A percentile compares a stretch with the other conserved stretches of the same genome.
phyloP scores from a whole-genome alignment of 331 rosid genomes.

The Acacia concinna region DNA sequence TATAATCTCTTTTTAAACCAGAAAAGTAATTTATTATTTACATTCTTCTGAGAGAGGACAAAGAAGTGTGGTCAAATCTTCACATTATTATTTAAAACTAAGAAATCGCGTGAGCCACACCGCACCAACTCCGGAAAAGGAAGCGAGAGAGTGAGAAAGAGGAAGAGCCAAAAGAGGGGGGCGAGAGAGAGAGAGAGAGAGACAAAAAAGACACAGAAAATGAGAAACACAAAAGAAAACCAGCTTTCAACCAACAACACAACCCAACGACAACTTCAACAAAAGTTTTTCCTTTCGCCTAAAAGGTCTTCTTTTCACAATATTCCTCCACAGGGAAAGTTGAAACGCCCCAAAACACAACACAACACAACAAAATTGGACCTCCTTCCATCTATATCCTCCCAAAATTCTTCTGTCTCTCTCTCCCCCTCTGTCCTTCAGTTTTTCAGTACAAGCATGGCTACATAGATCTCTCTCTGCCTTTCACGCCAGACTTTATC shows the following conservation, averaged over 20 bases:
- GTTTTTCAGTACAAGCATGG: slow-evolving; percentile 30
- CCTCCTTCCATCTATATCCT: background rate
- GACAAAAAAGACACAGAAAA: slow-evolving; percentile 28
- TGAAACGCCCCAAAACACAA: slow-evolving; percentile 34
- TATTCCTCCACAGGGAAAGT: slow-evolving; percentile 17
- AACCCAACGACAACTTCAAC: slow-evolving; percentile 21
- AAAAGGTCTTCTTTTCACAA: slow-evolving; percentile 26
- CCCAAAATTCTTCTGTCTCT: slow-evolving; percentile 35
- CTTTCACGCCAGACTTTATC: slow-evolving; percentile 30
- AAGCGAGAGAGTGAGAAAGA: slow-evolving; percentile 19
- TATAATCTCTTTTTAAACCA: too few relatives aligned
- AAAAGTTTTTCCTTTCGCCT: slow-evolving; percentile 23
- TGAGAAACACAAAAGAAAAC: slow-evolving; percentile 42
- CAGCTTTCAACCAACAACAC: slow-evolving; percentile 44
- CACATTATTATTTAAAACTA: background rate
- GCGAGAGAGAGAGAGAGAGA: slow-evolving; percentile 20
- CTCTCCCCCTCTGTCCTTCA: slow-evolving; percentile 21
- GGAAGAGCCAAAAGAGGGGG: background rate
- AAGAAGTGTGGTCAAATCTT: background rate
- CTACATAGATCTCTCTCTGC: slow-evolving; percentile 44
- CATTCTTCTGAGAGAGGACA: background rate
- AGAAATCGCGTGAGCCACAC: slow-evolving; percentile 16
- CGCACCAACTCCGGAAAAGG: slow-evolving; percentile 25
- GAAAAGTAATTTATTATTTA: background rate
- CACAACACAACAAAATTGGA: slow-evolving; percentile 13